Evolutionary conservation across 139 green algal species (phyloP).

Genomic region (Ettlia oleoabundans): DNA sequence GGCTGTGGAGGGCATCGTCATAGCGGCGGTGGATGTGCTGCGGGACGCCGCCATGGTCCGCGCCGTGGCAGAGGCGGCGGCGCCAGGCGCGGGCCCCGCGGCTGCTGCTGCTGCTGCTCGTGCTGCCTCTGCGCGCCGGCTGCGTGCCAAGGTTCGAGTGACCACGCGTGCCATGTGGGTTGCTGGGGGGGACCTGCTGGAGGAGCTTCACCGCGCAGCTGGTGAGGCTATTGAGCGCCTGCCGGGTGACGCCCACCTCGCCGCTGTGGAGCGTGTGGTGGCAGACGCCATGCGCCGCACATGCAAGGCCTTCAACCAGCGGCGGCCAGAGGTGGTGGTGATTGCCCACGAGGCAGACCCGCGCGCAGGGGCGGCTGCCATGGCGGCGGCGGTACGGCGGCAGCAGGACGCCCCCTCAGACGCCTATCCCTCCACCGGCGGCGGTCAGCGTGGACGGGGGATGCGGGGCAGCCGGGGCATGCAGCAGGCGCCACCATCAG

Average conservation of each 20-base stretch:
- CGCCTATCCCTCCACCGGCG: too few species aligned
- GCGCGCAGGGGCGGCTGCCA: slow-evolving; percentile 13
- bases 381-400: not conserved
- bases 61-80: slow-evolving; percentile 6
- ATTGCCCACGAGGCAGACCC: slow-evolving; percentile 61
- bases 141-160: slow-evolving; percentile 69
- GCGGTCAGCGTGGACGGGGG: not conserved
- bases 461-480: not conserved
- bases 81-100: not conserved
- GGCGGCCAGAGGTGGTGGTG: slow-evolving; percentile 89
- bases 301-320: slow-evolving; percentile 81
- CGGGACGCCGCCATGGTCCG: slow-evolving; percentile 35
- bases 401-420: not conserved
- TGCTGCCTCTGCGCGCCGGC: slow-evolving; percentile 5
- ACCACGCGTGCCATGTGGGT: slow-evolving; percentile 94
- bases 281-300: slow-evolving; percentile 62
- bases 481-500: not conserved
- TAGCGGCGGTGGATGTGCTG: slow-evolving; percentile 84
- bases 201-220: slow-evolving; percentile 66
- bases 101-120: not conserved
- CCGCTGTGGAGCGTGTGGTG: slow-evolving; percentile 81
- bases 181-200: slow-evolving; percentile 77
- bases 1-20: slow-evolving; percentile 90
- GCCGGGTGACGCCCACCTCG: slow-evolving; percentile 58
- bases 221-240: slow-evolving; percentile 49